Evolutionary conservation across 768 basidiomycete genomes (phyloP).

Genomic region (Thelephora aurantiotincta): DNA sequence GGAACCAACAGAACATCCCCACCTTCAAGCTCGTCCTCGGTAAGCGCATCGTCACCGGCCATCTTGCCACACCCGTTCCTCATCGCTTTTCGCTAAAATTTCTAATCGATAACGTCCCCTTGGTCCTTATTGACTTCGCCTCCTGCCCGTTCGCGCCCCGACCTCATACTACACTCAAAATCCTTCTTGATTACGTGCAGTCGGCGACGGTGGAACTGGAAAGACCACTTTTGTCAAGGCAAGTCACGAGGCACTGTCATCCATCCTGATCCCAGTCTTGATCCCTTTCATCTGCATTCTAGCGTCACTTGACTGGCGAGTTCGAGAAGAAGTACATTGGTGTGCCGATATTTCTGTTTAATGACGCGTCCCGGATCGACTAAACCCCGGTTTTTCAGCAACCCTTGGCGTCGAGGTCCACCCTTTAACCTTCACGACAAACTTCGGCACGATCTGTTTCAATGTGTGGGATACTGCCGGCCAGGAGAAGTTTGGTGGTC

Average conservation of each 20-base stretch:
- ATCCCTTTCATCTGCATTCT: constrained; percentile 22
- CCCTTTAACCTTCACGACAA: constrained; percentile 90
- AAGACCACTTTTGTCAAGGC: constrained; percentile 99
- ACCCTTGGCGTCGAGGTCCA: constrained; percentile 99
- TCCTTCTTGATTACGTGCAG: constrained; percentile 25
- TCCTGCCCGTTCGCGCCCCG: constrained; percentile 8
- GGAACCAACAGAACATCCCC: constrained; percentile 35
- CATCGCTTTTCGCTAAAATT: constrained; percentile 1
- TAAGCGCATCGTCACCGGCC: constrained; percentile 24
- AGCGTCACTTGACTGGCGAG: constrained; percentile 98
- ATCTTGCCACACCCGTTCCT: constrained; percentile 8
- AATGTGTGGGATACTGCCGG: constrained; percentile 99
- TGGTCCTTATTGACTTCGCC: constrained; percentile 38
- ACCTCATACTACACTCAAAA: constrained; percentile 11
- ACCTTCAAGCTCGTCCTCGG: constrained; percentile 99
- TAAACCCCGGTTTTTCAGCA: constrained; percentile 33
- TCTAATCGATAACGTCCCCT: constrained; percentile 20
- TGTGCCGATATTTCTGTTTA: constrained; percentile 24
- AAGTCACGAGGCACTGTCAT: constrained; percentile 10
- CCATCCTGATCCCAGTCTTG: constrained; percentile 37
- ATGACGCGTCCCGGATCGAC: constrained; percentile 3
- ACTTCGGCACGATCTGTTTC: constrained; percentile 98
- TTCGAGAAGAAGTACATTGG: constrained; percentile 99
- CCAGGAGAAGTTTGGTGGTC: constrained; percentile 99
- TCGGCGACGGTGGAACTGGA: constrained; percentile 94